These are phyloP conservation scores for Talaromyces stipitatus DNA, from an alignment of 495 filamentous ascomycete species.

Conservation along the genomic window DNA sequence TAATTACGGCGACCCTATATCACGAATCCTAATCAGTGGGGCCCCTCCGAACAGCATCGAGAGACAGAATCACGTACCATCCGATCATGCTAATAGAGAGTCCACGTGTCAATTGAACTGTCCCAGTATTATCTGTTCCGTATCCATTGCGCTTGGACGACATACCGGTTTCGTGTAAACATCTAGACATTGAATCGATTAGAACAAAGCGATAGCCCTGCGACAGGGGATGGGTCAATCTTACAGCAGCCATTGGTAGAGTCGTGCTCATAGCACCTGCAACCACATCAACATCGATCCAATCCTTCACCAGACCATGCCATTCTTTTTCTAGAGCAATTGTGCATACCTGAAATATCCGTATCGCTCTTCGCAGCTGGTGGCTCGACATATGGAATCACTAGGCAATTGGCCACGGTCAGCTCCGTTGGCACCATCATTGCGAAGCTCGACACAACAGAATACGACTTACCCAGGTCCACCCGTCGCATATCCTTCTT, in stretches of 20 bases:
- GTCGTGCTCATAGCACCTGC: slow-evolving; percentile 71
- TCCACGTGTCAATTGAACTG: not conserved
- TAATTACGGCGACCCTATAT: slow-evolving; percentile 70
- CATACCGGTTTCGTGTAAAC: slow-evolving; percentile 83
- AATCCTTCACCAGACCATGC: not conserved
- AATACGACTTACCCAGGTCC: slow-evolving; percentile 63
- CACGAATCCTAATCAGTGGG: not conserved
- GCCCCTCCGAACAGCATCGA: not conserved
- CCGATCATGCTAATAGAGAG: slow-evolving; percentile 53
- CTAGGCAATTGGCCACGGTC: slow-evolving; percentile 21
- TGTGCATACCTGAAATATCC: slow-evolving; percentile 44
- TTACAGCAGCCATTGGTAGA: slow-evolving; percentile 81
- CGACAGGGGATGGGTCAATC: slow-evolving; percentile 18
- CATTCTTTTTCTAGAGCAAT: not conserved
- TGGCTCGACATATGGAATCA: slow-evolving; percentile 56
- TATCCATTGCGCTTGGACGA: not conserved
- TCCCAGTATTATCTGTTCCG: not conserved
- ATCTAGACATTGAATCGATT: slow-evolving; percentile 42
- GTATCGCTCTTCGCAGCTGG: slow-evolving; percentile 45
- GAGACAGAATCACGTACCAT: slow-evolving; percentile 49
- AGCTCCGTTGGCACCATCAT: not conserved
- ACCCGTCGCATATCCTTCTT: slow-evolving; percentile 82
- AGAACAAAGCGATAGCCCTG: not conserved
- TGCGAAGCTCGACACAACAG: not conserved
- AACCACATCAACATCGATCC: slow-evolving; percentile 14